phyloP scores from a whole-genome alignment of 2,329 filamentous ascomycete genomes.

The Colletotrichum plurivorum region DNA sequence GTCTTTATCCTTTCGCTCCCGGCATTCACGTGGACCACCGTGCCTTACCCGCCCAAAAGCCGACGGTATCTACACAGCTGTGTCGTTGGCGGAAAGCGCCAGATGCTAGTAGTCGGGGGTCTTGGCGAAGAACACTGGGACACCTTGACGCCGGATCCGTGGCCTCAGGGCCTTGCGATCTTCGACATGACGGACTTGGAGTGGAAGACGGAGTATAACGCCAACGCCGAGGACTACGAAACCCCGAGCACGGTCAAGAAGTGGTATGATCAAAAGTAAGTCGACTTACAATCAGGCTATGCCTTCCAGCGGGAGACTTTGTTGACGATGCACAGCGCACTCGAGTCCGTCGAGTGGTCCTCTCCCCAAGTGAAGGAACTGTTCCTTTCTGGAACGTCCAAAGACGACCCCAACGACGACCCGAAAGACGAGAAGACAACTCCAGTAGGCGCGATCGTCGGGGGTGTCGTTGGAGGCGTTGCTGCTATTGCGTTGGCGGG shows the following conservation, averaged over 20 bases:
- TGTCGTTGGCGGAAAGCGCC: background rate
- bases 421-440: too few species aligned
- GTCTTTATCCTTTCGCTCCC: background rate
- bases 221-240: background rate
- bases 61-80: background rate
- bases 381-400: too few species aligned
- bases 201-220: background rate
- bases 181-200: background rate
- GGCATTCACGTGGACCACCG: background rate
- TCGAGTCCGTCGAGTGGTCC: too few species aligned
- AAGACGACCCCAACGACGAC: too few species aligned
- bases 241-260: background rate
- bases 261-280: too few species aligned
- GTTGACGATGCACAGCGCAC: too few species aligned
- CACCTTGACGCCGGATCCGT: background rate
- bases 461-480: too few species aligned
- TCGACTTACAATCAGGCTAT: too few species aligned
- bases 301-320: too few species aligned
- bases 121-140: background rate
- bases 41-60: background rate
- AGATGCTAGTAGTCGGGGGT: background rate
- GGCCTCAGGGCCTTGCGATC: background rate
- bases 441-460: too few species aligned
- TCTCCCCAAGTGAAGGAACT: too few species aligned
- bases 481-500: too few species aligned